Percentiles rank a stretch among this genome's conserved stretches.
Evolutionary conservation across 495 filamentous ascomycete genomes (phyloP).

Genomic region (Astrothelium macrocarpum): DNA sequence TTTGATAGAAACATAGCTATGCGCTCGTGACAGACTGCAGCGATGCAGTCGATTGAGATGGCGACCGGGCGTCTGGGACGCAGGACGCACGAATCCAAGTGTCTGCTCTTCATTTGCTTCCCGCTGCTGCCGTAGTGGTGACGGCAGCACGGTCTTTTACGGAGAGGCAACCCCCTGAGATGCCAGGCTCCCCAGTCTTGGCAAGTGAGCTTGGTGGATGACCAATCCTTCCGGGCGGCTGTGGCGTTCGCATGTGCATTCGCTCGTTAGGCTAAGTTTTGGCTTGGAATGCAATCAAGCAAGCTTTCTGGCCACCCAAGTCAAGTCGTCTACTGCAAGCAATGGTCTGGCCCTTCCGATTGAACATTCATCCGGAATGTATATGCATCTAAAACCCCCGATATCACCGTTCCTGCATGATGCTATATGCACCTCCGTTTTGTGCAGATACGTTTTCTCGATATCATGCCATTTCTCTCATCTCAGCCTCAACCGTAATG

Average conservation of each 20-base stretch:
- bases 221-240: not conserved
- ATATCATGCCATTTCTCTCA: not conserved
- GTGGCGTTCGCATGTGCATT: constrained; percentile 2
- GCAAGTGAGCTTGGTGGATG: not conserved
- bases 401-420: constrained; percentile 1
- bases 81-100: not conserved
- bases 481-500: not conserved
- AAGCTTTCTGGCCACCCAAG: not conserved
- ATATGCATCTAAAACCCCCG: not conserved
- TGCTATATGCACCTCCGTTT: not conserved
- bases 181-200: not conserved
- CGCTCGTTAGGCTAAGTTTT: not conserved
- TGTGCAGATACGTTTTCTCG: not conserved
- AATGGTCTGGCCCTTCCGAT: constrained; percentile 4
- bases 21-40: not conserved
- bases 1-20: not conserved
- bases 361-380: not conserved
- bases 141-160: not conserved
- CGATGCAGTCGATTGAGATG: not conserved
- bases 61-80: not conserved
- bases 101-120: not conserved
- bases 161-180: not conserved
- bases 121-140: not conserved
- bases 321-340: not conserved
- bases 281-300: not conserved